These are phyloP conservation scores for Akanthomyces dipterigenus DNA, from an alignment of 2,329 filamentous ascomycete species.

Conservation along the genomic window DNA sequence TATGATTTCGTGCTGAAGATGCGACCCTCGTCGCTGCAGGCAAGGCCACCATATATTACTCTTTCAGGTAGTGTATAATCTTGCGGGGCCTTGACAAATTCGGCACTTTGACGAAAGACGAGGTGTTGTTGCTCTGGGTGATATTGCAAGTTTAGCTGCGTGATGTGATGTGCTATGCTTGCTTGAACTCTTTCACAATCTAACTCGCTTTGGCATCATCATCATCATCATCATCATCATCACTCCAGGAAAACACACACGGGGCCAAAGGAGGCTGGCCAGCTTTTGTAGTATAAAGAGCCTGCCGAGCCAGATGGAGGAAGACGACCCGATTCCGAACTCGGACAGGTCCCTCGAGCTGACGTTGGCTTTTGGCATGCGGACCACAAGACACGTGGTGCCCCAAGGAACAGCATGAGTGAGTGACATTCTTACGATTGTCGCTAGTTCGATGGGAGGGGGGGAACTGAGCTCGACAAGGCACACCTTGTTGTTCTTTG, in stretches of 20 bases:
- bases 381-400: constrained; percentile 8
- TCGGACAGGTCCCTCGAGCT: constrained; percentile 11
- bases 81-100: constrained; percentile 7
- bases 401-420: constrained; percentile 11
- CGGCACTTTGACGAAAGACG: constrained; percentile 8
- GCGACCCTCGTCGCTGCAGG: constrained; percentile 5
- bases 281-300: not conserved
- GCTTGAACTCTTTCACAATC: constrained; percentile 13
- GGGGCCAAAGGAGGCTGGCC: not conserved
- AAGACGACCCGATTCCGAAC: constrained; percentile 11
- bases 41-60: constrained; percentile 7
- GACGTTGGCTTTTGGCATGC: constrained; percentile 8
- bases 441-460: not conserved
- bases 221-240: not conserved
- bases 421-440: not conserved
- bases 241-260: constrained; percentile 7
- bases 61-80: constrained; percentile 2
- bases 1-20: not conserved
- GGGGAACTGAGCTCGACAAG: not conserved
- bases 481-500: constrained; percentile 3
- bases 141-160: not conserved
- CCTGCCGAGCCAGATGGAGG: constrained; percentile 7
- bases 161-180: constrained; percentile 1
- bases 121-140: not conserved
- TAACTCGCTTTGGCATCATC: not conserved